These are phyloP conservation scores for Exophiala viscosa DNA, from an alignment of 2,329 filamentous ascomycete genomes.

Conservation along the genomic window DNA sequence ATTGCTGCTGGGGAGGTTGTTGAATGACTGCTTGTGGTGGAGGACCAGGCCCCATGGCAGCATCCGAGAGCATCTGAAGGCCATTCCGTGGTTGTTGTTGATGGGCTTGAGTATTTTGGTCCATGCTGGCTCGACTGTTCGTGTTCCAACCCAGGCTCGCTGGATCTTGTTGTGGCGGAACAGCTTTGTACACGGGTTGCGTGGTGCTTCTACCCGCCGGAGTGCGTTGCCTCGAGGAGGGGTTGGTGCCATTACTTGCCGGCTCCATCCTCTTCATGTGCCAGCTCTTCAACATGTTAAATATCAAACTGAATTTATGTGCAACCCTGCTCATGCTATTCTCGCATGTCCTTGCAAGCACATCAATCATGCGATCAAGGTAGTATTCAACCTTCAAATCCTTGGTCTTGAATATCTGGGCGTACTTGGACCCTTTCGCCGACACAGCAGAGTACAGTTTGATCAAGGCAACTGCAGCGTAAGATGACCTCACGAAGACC, in stretches of 20 bases:
- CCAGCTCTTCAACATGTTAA: conserved; percentile 68
- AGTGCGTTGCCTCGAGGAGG: conserved; percentile 19
- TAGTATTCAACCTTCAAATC: conserved; percentile 64
- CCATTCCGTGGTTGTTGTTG: conserved; percentile 21
- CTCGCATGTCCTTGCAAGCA: conserved; percentile 62
- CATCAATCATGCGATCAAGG: conserved; percentile 65
- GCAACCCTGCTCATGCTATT: conserved; percentile 63
- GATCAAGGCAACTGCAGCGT: conserved; percentile 67
- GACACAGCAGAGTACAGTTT: conserved; percentile 69
- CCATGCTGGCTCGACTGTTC: conserved; percentile 14
- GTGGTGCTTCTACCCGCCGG: conserved; percentile 9
- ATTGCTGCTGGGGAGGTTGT: conserved; percentile 17
- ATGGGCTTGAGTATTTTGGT: conserved; percentile 11
- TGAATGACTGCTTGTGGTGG: conserved; percentile 11
- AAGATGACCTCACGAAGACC: conserved; percentile 67
- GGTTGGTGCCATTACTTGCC: conserved; percentile 15
- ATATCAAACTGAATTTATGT: conserved; percentile 66
- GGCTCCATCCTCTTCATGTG: conserved; percentile 47
- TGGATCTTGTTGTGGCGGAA: conserved; percentile 21
- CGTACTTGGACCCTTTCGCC: conserved; percentile 61
- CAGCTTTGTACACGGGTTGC: conserved; percentile 12
- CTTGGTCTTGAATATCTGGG: conserved; percentile 65
- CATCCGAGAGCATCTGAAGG: conserved; percentile 30
- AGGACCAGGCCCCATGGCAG: conserved; percentile 26
- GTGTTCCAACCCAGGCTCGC: conserved; percentile 15